Evolutionary conservation across 2,329 filamentous ascomycete species (phyloP).

Genomic region (Fusarium pseudoanthophilum): DNA sequence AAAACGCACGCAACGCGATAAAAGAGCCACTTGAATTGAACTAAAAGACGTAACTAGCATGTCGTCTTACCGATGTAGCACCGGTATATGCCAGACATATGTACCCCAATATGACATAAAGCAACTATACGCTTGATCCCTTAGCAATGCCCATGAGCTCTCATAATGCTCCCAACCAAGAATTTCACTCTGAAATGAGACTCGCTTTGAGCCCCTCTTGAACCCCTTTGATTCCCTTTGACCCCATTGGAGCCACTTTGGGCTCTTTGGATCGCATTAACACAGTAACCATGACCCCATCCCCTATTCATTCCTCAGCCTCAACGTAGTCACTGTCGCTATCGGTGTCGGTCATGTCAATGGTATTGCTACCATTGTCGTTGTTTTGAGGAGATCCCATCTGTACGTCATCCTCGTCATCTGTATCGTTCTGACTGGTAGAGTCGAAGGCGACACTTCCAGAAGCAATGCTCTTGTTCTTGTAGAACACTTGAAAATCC

Average conservation of each 20-base stretch:
- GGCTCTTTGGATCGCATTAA: not conserved
- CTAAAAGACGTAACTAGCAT: not conserved
- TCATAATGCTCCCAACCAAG: not conserved
- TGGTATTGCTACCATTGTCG: not conserved
- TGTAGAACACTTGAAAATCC: slow-evolving; percentile 40
- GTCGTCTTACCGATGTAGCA: not conserved
- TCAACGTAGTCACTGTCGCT: not conserved
- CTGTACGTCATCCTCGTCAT: not conserved
- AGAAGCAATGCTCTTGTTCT: slow-evolving; percentile 32
- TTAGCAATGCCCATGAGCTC: not conserved
- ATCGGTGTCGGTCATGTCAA: not conserved
- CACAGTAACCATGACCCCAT: not conserved
- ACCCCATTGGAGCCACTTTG: not conserved
- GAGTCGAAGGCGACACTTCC: slow-evolving; percentile 41
- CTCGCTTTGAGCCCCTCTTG: not conserved
- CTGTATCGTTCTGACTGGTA: not conserved
- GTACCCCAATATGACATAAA: not conserved
- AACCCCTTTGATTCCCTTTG: not conserved
- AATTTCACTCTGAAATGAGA: not conserved
- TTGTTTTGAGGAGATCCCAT: not conserved
- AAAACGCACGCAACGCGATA: not conserved
- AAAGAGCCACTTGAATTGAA: not conserved
- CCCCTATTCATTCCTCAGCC: not conserved
- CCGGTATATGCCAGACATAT: not conserved
- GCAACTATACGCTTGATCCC: not conserved